Base-by-base conservation (phyloP, 805 yeast species). In the Metschnikowia colocasiae region DNA sequence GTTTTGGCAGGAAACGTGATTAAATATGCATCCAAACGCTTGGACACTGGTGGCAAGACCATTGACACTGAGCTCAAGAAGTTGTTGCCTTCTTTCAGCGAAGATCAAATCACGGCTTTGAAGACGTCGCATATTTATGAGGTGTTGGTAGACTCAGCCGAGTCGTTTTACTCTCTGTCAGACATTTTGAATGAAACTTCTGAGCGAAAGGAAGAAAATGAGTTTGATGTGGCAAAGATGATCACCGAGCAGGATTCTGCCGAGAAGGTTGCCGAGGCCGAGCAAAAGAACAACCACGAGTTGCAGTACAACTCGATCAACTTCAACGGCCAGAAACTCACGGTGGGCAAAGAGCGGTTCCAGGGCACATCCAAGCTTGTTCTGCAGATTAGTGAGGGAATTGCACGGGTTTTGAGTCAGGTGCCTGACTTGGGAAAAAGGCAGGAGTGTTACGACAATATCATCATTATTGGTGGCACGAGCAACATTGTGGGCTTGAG, bases 291-390 rank as follows among this genome's bases (percentile, higher is more conserved):
- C 29, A 91, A 92, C 66, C 72, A 78, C 32, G 92, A 88, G 59
- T 63, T 83, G 49, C 92, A 86, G 57, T 75, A 69, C n/a, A 91
- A 90, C 63, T 62, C 74, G 6, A 92, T 91, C 60, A 61, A 71
- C 26, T 63, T 71, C 29, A 95, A 87, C 64, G 64, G 75, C 8
- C 58, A 58, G n/a, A 68, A 69, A 46, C 61, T 86, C n/a, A 70
- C 71, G 6, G 81, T 92, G n/a, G 98, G 98, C 2, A 86, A 83
- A 50, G 96, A 90, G 68, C 75, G 98, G 57, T 92, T 92, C 65
- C 83, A 79, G 61, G 98, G 97, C 1, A 71, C 85, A 31, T 81
- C 77, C 39, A 73, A 67, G 19, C 73, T 92, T 45, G 74, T 92
- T 29, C 71, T 67, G 4, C 59, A 61, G 19, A 73, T 92, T 18